Conservation (phyloP, 1,284 basidiomycete genomes). For the Rhodotorula glutinis region DNA sequence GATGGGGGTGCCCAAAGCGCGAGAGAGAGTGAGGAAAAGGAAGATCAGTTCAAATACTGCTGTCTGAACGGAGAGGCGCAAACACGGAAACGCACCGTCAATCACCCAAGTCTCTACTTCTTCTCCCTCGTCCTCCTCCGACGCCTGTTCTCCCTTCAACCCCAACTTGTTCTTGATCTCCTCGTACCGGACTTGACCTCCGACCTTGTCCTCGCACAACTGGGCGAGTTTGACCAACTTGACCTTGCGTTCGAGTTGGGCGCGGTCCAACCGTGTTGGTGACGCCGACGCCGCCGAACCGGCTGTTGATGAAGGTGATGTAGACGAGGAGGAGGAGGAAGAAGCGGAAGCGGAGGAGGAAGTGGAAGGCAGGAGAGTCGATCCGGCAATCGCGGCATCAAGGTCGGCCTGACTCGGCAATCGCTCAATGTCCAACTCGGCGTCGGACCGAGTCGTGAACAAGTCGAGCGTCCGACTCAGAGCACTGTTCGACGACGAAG, state of each 20-base stretch:
- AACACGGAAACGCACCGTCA: slow-evolving; percentile 73
- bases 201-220: slow-evolving; percentile 70
- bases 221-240: slow-evolving; percentile 74
- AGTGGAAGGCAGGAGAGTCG: slow-evolving; percentile 53
- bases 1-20: background rate
- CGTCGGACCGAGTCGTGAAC: background rate
- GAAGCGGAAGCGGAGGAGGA: background rate
- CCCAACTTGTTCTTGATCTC: slow-evolving; percentile 65
- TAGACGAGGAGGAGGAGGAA: background rate
- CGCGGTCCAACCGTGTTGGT: slow-evolving; percentile 14
- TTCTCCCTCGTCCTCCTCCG: slow-evolving; percentile 54
- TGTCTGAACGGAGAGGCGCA: too few relatives aligned
- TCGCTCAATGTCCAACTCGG: background rate
- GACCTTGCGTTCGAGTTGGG: slow-evolving; percentile 69
- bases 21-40: slow-evolving; percentile 4
- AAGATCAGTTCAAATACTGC: too few relatives aligned
- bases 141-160: slow-evolving; percentile 52
- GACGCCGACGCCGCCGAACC: too few relatives aligned
- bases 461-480: slow-evolving; percentile 46
- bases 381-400: slow-evolving; percentile 54
- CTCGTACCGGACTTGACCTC: slow-evolving; percentile 70
- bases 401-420: background rate
- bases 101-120: slow-evolving; percentile 90
- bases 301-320: background rate
- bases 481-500: slow-evolving; percentile 32